These are phyloP conservation scores for Salix koriyanagi DNA, from an alignment of 345 rosid genomes.

Conservation along the genomic window DNA sequence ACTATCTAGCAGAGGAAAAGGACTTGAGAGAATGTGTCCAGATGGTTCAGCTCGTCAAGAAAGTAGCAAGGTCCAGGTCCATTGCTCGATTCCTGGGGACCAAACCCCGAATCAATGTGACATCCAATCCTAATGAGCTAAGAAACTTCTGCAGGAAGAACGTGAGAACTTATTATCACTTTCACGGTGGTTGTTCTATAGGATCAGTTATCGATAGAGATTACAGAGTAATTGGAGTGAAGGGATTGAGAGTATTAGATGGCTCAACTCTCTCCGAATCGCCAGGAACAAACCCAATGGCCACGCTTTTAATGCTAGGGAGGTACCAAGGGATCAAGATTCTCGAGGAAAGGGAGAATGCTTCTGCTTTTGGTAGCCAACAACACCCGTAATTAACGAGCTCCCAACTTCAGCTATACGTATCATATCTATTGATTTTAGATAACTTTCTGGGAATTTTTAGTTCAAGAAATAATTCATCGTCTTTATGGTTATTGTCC, in stretches of 20 bases:
- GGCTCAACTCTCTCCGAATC: conserved; percentile 68
- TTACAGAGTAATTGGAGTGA: conserved; percentile 43
- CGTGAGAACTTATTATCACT: conserved; percentile 60
- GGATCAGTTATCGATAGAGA: conserved; percentile 57
- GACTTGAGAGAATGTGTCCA: conserved; percentile 50
- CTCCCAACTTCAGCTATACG: neutral
- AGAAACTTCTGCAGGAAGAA: conserved; percentile 61
- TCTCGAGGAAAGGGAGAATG: conserved; percentile 30
- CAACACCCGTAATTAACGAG: neutral
- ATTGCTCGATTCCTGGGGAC: conserved; percentile 43
- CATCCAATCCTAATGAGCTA: conserved; percentile 26
- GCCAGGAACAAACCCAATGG: conserved; percentile 92
- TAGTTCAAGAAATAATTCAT: too few species aligned
- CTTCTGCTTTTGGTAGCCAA: neutral
- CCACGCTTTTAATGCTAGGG: conserved; percentile 65
- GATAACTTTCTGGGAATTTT: too few species aligned
- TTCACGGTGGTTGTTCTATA: conserved; percentile 55
- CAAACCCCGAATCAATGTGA: conserved; percentile 23
- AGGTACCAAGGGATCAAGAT: conserved; percentile 65
- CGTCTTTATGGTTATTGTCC: too few species aligned
- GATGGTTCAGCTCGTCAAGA: conserved; percentile 51
- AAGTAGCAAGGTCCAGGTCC: conserved; percentile 51
- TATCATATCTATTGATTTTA: too few species aligned
- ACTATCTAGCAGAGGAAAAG: conserved; percentile 47
- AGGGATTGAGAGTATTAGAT: conserved; percentile 57